phyloP scores from a whole-genome alignment of 2,329 filamentous ascomycete species.

The Beauveria pseudobassiana region DNA sequence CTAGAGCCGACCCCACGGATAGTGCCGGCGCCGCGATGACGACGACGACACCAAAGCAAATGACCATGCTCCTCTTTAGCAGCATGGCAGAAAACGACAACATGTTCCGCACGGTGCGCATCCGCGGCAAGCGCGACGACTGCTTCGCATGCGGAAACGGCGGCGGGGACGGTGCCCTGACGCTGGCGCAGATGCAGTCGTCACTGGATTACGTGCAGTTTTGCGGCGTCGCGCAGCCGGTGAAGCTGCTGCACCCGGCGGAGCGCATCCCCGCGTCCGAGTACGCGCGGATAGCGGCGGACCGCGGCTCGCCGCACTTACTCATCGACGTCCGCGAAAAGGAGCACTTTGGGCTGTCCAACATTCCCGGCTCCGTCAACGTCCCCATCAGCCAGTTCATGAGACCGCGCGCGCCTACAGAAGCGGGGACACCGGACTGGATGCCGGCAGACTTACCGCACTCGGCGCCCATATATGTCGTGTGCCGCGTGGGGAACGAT shows the following conservation, averaged over 20 bases:
- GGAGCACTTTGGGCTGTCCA: constrained; percentile 77
- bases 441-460: constrained; percentile 30
- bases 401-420: constrained; percentile 21
- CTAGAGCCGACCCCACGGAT: constrained; percentile 11
- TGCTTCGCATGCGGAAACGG: constrained; percentile 69
- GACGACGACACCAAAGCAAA: constrained; percentile 19
- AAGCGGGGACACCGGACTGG: constrained; percentile 23
- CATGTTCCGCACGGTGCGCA: constrained; percentile 65
- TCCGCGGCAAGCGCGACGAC: constrained; percentile 59
- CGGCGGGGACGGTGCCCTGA: constrained; percentile 47
- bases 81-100: constrained; percentile 30
- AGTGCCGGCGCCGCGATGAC: constrained; percentile 6
- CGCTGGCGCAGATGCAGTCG: constrained; percentile 50
- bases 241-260: constrained; percentile 49
- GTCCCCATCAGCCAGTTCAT: constrained; percentile 53
- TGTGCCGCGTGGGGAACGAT: constrained; percentile 72
- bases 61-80: constrained; percentile 41
- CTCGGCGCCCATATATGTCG: constrained; percentile 56
- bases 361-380: constrained; percentile 68
- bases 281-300: constrained; percentile 36
- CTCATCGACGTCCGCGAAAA: constrained; percentile 79
- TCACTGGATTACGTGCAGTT: constrained; percentile 80
- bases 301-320: constrained; percentile 35
- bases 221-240: constrained; percentile 57
- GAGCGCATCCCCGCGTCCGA: constrained; percentile 62